Base-by-base conservation (phyloP, 129 eudicot genomes). In the Lactuca saligna region DNA sequence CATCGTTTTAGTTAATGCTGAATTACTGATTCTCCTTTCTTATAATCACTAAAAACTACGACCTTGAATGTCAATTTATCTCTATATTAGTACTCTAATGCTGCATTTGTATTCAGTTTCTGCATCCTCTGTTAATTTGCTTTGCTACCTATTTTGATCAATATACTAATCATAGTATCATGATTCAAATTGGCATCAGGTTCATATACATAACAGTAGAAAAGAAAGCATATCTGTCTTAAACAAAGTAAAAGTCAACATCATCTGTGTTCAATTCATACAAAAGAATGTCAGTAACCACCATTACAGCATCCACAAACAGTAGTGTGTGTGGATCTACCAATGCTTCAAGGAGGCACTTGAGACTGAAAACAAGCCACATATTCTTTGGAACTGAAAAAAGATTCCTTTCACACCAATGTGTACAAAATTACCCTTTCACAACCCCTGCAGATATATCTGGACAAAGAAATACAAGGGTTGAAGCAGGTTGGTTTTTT, bases 401-500 rank as follows among this genome's bases (percentile, higher is more conserved):
- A 34, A 75, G 57, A 44, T 73, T 66, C 58, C 46, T 83, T 72
- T 71, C 74, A 70, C 54, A 75, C 64, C 72, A 67, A 35, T 68
- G 65, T 70, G 71, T 78, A 63, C 76, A 62, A 50, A 67, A 61
- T 16, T 10, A 63, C 14, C 78, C 76, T 3, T 83, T 78, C 61
- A 20, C 60, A 0, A 66, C 73, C 14, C 85, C 42, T 8, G 65
- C 54, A 6, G 62, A 76, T 73, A 34, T 71, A 68, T 65, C 61
- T 49, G 75, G 68, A 63, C 75, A 66, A 41, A 31, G 76, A 39
- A 49, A 42, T 63, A 46, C 77, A 53, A 82, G 80, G 63, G 98
- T 83, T 75, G 75, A 73, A 79, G 98, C 96, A 14, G 96, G 97
- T 33, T 93, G 98, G 96, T 68, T 87, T 14, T 93, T 93, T 74